Conservation (phyloP, 1,284 basidiomycete genomes). For the Porodaedalea pini region DNA sequence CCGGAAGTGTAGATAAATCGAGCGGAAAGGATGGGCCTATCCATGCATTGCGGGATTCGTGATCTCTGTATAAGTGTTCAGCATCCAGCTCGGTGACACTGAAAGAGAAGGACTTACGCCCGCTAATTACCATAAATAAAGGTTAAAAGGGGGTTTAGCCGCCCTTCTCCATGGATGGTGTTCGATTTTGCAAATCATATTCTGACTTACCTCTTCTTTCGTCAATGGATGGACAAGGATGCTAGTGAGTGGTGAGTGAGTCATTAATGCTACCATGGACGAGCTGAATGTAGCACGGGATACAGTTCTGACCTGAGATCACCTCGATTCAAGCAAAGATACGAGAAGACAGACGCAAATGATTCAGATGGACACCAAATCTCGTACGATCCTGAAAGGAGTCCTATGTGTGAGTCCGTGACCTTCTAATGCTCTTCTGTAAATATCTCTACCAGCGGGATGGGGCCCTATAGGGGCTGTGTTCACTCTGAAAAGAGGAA, state of each 20-base stretch:
- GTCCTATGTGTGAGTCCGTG: not conserved
- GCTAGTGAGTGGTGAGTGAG: slow-evolving; percentile 31
- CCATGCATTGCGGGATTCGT: slow-evolving; percentile 65
- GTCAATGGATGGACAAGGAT: slow-evolving; percentile 71
- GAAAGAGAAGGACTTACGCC: not conserved
- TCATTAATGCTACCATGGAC: not conserved
- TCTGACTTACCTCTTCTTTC: slow-evolving; percentile 51
- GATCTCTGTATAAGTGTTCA: slow-evolving; percentile 42
- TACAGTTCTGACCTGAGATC: slow-evolving; percentile 50
- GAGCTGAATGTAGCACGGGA: not conserved
- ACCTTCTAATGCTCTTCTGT: not conserved
- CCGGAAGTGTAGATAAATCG: slow-evolving; percentile 53
- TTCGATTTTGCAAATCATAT: not conserved
- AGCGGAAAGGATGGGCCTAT: slow-evolving; percentile 65
- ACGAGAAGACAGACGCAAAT: slow-evolving; percentile 68
- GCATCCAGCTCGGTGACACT: not conserved
- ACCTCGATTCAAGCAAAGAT: slow-evolving; percentile 63
- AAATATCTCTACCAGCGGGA: slow-evolving; percentile 54
- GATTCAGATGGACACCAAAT: slow-evolving; percentile 73
- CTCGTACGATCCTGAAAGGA: slow-evolving; percentile 62
- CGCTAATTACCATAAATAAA: not conserved
- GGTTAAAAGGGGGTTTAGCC: not conserved
- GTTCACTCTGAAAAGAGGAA: slow-evolving; percentile 69
- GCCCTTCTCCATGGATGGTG: not conserved
- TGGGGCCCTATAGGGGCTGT: slow-evolving; percentile 67